These are phyloP conservation scores for Gossypium rotundifolium DNA, from an alignment of 345 rosid genomes.

Conservation along the genomic window DNA sequence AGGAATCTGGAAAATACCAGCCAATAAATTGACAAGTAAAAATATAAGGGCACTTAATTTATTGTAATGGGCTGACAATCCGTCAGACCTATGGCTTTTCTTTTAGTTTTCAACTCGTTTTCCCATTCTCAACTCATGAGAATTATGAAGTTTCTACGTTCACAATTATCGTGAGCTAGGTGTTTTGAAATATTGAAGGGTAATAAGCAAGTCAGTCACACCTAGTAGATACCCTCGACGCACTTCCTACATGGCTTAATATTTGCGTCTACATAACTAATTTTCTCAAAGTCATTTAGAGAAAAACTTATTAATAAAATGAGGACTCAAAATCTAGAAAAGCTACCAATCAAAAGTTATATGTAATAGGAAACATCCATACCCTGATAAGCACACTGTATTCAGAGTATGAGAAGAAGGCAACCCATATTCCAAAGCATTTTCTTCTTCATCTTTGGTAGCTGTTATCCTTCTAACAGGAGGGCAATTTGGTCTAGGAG, in stretches of 20 bases:
- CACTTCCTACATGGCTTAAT: not conserved
- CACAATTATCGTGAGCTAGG: not conserved
- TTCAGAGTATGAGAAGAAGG: slow-evolving; percentile 98
- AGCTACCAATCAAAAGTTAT: not conserved
- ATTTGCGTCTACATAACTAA: not conserved
- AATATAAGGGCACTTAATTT: not conserved
- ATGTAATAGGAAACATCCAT: slow-evolving; percentile 21
- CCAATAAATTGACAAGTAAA: not conserved
- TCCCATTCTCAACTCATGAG: not conserved
- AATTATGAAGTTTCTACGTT: not conserved
- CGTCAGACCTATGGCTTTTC: not conserved
- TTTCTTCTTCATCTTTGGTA: slow-evolving; percentile 91
- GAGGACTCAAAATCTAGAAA: not conserved
- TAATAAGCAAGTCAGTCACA: not conserved
- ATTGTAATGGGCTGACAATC: not conserved
- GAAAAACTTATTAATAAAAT: not conserved
- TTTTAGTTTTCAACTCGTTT: not conserved
- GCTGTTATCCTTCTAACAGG: slow-evolving; percentile 81
- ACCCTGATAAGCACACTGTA: slow-evolving; percentile 94
- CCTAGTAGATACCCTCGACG: not conserved
- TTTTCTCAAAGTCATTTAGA: not conserved
- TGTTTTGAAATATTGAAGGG: not conserved
- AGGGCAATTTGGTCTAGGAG: slow-evolving; percentile 92
- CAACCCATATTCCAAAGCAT: slow-evolving; percentile 94
- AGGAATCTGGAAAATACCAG: slow-evolving; percentile 5